phyloP scores from a whole-genome alignment of 768 basidiomycete genomes.

The Serpula lacrymans region DNA sequence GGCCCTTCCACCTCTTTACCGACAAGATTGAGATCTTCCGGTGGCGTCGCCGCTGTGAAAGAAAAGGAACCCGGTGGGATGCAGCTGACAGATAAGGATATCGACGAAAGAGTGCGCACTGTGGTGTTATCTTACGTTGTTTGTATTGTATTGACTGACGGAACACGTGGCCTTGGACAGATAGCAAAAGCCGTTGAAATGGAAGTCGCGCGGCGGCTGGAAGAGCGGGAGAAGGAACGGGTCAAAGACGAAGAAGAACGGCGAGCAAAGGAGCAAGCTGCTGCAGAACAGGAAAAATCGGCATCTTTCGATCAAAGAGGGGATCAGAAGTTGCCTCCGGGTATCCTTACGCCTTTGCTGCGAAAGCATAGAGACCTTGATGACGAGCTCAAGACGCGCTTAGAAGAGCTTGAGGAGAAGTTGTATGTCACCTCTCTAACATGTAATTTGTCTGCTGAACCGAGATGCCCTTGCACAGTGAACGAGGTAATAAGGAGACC shows the following conservation, averaged over 20 bases:
- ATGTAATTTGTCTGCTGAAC: constrained; percentile 4
- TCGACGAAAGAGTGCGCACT: constrained; percentile 63
- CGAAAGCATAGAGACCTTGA: constrained; percentile 68
- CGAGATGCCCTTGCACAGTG: constrained; percentile 34
- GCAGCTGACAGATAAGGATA: constrained; percentile 61
- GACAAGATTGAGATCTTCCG: constrained; percentile 13
- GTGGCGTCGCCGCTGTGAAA: constrained; percentile 10
- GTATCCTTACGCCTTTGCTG: constrained; percentile 49
- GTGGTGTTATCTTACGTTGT: neutral
- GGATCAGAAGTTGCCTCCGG: constrained; percentile 23
- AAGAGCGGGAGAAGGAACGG: constrained; percentile 34
- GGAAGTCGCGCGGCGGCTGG: constrained; percentile 68
- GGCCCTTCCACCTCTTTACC: no score
- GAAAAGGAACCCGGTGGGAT: constrained; percentile 10
- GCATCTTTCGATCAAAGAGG: constrained; percentile 5
- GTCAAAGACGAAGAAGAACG: constrained; percentile 34
- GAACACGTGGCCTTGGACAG: constrained; percentile 31
- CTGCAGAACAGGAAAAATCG: constrained; percentile 8
- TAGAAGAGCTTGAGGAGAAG: constrained; percentile 69
- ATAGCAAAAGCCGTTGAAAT: constrained; percentile 72
- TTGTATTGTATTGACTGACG: constrained; percentile 3
- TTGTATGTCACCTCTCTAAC: constrained; percentile 45
- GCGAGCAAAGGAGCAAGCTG: constrained; percentile 19
- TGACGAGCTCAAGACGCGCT: constrained; percentile 57
- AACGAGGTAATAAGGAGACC: constrained; percentile 57